phyloP scores from a whole-genome alignment of 306 rosid species.

The Gillenia trifoliata region DNA sequence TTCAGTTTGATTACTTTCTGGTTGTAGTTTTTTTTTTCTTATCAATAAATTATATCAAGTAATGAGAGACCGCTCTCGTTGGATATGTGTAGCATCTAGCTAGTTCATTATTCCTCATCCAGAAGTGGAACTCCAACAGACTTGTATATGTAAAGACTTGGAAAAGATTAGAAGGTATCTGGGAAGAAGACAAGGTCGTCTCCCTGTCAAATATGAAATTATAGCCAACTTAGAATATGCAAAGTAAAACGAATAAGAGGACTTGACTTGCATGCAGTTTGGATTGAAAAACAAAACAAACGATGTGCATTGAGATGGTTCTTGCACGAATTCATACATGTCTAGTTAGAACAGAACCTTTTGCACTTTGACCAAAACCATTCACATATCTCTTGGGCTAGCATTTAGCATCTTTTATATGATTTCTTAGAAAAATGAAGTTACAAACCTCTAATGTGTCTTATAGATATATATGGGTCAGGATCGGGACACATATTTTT shows the following conservation, averaged over 20 bases:
- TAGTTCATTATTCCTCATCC: neutral
- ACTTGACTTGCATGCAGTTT: neutral
- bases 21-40: too few species aligned
- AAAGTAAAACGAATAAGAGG: too few species aligned
- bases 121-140: neutral
- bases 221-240: neutral
- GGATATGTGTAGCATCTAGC: neutral
- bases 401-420: neutral
- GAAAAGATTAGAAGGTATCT: neutral
- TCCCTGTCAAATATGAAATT: neutral
- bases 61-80: neutral
- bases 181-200: neutral
- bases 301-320: neutral
- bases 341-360: too few species aligned
- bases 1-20: too few species aligned
- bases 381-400: neutral
- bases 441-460: neutral
- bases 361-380: neutral
- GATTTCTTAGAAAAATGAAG: too few species aligned
- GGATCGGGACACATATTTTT: too few species aligned
- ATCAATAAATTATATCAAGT: neutral
- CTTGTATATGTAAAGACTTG: neutral
- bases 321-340: neutral
- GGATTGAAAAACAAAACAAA: neutral
- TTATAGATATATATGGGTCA: neutral